Evolutionary conservation across 768 basidiomycete species (phyloP), one percentile per base, ranked within the genome.

Genomic region (Kwoniella bestiolae): DNA sequence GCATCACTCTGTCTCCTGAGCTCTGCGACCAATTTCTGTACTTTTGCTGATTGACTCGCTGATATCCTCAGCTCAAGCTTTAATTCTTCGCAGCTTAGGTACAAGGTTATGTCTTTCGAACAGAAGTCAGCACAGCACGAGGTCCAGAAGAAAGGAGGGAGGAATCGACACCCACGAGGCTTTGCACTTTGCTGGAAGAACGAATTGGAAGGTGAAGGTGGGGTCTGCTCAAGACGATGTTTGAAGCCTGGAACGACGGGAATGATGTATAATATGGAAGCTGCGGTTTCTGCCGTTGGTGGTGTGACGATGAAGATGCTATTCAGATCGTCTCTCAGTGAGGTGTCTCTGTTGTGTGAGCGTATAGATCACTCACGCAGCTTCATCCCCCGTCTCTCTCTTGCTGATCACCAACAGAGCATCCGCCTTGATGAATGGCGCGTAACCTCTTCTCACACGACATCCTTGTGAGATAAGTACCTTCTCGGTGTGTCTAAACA

Each of bases 101-200:
- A 60, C n/a, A 73, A 45, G 0, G 70, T 73, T 63, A 73, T 73
- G 26, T 73, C 74, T 76, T 63, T 11, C 12, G 16, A 18, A 32
- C 23, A 41, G 3, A 56, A 23, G 49, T 45, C 53, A 52, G 49
- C 25, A 49, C 46, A 45, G 18, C 35, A 46, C 45, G 11, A 64
- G 38, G 35, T 52, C n/a, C 26, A 53, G 29, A n/a, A 2, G 11
- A 56, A 18, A 32, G 12, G 31, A 25, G 9, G 31, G 14, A 16
- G 5, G 5, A 35, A 47, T 56, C 49, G 14, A 8, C 47, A 21
- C 76, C 66, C 60, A 77, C 76, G 71, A 35, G 76, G 76, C 41
- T 66, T 63, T 11, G 76, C 66, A 25, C 68, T 70, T 49, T 72
- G 71, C 46, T 72, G 69, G 52, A 77, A 75, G 69, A 71, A 74